phyloP scores from a whole-genome alignment of 202 grass and related monocot species.

The Carex sylvatica region DNA sequence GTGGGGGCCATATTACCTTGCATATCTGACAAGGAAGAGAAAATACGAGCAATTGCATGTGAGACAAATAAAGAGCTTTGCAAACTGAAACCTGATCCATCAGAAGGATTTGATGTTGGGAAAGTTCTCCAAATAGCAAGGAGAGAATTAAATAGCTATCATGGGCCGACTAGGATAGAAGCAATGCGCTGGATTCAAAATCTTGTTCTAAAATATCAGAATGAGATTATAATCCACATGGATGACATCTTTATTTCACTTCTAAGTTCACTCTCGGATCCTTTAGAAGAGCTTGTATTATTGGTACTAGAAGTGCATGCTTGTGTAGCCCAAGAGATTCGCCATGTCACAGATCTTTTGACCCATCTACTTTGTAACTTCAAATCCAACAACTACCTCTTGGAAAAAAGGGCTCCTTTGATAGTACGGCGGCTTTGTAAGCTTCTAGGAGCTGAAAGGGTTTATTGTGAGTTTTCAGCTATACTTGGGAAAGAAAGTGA shows the following conservation, averaged over 20 bases:
- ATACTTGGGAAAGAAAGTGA: conserved; percentile 73
- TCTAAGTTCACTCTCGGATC: conserved; percentile 83
- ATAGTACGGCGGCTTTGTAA: conserved; percentile 81
- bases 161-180: conserved; percentile 81
- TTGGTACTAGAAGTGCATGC: conserved; percentile 87
- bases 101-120: conserved; percentile 85
- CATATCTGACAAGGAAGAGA: conserved; percentile 95
- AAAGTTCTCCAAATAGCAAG: conserved; percentile 73
- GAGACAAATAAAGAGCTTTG: conserved; percentile 98
- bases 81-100: conserved; percentile 68
- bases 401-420: conserved; percentile 88
- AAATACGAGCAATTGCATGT: conserved; percentile 83
- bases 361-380: conserved; percentile 68
- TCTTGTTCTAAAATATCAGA: conserved; percentile 52
- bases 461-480: conserved; percentile 76
- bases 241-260: conserved; percentile 77
- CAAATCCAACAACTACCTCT: conserved; percentile 58
- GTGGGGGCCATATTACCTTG: conserved; percentile 91
- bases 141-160: conserved; percentile 85
- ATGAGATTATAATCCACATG: conserved; percentile 76
- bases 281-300: conserved; percentile 64
- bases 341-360: conserved; percentile 75
- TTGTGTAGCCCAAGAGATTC: conserved; percentile 66
- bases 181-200: conserved; percentile 81
- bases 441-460: conserved; percentile 84